Conservation (phyloP, 2,329 filamentous ascomycete genomes). For the Aspergillus texensis region DNA sequence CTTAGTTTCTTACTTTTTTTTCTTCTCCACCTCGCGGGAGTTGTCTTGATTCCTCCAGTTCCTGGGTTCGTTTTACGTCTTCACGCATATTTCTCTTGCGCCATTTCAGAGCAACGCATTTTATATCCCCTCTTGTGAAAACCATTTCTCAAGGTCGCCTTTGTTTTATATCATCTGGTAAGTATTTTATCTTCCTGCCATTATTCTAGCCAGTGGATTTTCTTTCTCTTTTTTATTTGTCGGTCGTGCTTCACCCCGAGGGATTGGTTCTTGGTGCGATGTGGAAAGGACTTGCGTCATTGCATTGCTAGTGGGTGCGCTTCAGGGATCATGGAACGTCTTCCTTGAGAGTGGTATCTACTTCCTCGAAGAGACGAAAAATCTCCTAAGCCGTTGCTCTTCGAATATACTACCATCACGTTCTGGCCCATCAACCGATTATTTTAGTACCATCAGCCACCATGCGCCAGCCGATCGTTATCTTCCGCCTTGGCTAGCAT, state of each 20-base stretch:
- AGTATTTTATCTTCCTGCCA: conserved; percentile 11
- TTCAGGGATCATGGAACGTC: conserved; percentile 4
- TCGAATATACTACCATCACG: not conserved
- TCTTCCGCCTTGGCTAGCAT: conserved; percentile 10
- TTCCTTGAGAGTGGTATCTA: not conserved
- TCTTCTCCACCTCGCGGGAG: conserved; percentile 27
- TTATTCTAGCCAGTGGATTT: conserved; percentile 1
- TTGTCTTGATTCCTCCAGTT: conserved; percentile 29
- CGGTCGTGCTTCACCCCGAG: not conserved
- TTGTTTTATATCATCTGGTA: conserved; percentile 27
- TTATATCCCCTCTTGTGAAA: conserved; percentile 23
- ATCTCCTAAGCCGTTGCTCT: not conserved
- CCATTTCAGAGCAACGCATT: conserved; percentile 22
- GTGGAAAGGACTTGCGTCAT: conserved; percentile 3
- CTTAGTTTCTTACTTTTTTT: conserved; percentile 23
- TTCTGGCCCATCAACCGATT: not conserved
- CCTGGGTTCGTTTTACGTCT: conserved; percentile 24
- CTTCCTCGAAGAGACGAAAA: not conserved
- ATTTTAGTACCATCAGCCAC: not conserved
- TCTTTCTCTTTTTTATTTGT: not conserved
- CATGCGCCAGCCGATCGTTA: conserved; percentile 13
- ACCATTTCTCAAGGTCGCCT: conserved; percentile 18
- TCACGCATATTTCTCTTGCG: conserved; percentile 25
- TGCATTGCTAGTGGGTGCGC: conserved; percentile 6
- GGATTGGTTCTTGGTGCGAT: not conserved